These are phyloP conservation scores for Blastocystis sp. DNA, from an alignment of 352 stramenopile species.

Conservation along the genomic window DNA sequence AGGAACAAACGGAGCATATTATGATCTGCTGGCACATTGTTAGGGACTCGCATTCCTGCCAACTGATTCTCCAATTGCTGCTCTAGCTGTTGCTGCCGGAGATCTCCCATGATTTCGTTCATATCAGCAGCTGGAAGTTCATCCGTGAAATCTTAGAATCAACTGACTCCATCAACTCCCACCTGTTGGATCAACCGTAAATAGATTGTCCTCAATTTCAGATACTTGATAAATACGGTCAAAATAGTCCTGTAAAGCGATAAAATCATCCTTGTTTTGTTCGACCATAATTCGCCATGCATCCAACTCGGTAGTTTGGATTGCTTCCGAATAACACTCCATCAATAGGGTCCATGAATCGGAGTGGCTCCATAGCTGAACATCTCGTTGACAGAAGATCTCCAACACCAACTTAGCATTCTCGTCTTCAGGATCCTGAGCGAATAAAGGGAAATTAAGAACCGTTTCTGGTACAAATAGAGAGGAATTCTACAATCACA, in stretches of 20 bases:
- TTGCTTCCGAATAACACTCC: neutral
- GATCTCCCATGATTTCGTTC: neutral
- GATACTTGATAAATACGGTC: neutral
- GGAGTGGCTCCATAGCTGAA: neutral
- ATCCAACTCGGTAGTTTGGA: neutral
- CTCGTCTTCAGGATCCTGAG: neutral
- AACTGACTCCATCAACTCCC: neutral
- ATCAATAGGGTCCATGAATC: conserved; percentile 23
- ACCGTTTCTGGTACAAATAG: neutral
- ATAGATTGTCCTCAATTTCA: conserved; percentile 6
- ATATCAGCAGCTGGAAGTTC: neutral
- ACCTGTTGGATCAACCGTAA: conserved; percentile 29
- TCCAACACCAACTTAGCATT: neutral
- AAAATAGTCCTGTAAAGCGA: conserved; percentile 1
- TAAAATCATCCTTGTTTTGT: neutral
- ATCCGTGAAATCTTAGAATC: conserved; percentile 27
- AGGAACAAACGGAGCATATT: conserved; percentile 37
- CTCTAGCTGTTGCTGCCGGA: neutral
- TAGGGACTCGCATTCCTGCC: neutral
- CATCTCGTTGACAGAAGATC: neutral
- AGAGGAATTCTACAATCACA: neutral
- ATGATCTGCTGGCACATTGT: conserved; percentile 41
- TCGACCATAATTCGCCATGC: neutral
- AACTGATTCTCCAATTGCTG: conserved; percentile 20
- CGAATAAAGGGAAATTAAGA: neutral